phyloP scores from a whole-genome alignment of 2,329 filamentous ascomycete species.

The Tolypocladium pustulatum region DNA sequence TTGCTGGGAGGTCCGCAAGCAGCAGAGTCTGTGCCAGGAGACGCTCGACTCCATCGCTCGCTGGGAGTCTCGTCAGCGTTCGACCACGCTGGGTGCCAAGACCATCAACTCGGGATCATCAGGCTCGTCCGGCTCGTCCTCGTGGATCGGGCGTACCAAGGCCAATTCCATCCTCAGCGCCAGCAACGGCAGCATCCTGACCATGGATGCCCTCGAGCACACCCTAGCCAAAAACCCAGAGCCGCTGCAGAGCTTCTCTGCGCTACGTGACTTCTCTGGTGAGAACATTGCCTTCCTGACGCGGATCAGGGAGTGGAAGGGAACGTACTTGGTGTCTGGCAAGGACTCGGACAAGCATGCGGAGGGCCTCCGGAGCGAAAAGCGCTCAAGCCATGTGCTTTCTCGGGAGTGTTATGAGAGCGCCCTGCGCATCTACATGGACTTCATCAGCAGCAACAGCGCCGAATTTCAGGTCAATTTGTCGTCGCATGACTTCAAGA shows the following conservation, averaged over 20 bases:
- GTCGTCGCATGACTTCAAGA: conserved; percentile 42
- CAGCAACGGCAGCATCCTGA: conserved; percentile 36
- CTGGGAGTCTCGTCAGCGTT: conserved; percentile 33
- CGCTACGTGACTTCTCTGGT: conserved; percentile 52
- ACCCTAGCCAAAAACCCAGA: conserved; percentile 45
- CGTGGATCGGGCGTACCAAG: conserved; percentile 25
- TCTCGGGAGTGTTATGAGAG: conserved; percentile 43
- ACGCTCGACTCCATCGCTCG: conserved; percentile 37
- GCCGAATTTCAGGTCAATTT: conserved; percentile 60
- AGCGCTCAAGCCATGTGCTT: conserved; percentile 10
- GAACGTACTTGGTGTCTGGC: conserved; percentile 13
- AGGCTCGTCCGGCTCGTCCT: conserved; percentile 21
- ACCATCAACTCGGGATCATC: conserved; percentile 24
- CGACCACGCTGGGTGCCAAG: conserved; percentile 16
- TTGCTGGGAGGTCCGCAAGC: conserved; percentile 42
- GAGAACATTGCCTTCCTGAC: conserved; percentile 59
- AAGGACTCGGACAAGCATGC: conserved; percentile 11
- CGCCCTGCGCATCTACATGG: conserved; percentile 50
- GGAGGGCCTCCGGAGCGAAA: conserved; percentile 7
- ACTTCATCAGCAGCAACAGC: conserved; percentile 48
- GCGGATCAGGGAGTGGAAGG: conserved; percentile 35
- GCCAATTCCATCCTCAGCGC: conserved; percentile 20
- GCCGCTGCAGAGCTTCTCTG: conserved; percentile 50
- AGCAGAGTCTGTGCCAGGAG: conserved; percentile 33
- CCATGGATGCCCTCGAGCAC: conserved; percentile 50